phyloP scores from a whole-genome alignment of 2,329 filamentous ascomycete genomes.

The Fusarium solani-melongenae region DNA sequence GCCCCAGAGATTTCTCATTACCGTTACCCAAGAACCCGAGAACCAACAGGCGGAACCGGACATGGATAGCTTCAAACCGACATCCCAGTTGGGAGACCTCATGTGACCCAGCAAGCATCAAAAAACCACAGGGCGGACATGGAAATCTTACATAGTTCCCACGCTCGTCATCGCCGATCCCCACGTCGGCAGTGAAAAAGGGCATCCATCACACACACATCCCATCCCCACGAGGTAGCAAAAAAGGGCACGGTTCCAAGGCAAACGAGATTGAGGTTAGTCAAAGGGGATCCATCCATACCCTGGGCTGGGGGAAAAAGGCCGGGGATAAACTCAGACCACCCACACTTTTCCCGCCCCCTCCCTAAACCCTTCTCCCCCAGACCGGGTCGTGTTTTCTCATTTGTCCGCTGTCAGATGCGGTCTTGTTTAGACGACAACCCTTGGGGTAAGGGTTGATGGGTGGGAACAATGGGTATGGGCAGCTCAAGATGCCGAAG shows the following conservation, averaged over 20 bases:
- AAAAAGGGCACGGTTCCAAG: constrained; percentile 23
- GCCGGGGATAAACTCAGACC: constrained; percentile 36
- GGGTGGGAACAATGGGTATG: neutral
- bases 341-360: constrained; percentile 23
- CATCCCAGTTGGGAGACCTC: neutral
- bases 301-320: neutral
- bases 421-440: constrained; percentile 19
- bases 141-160: constrained; percentile 5
- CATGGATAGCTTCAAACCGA: neutral
- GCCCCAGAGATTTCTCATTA: neutral
- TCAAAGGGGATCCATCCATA: constrained; percentile 20
- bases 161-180: constrained; percentile 15
- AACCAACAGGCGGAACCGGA: neutral
- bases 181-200: constrained; percentile 9
- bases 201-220: neutral
- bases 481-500: neutral
- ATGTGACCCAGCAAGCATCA: neutral
- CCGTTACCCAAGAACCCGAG: constrained; percentile 1
- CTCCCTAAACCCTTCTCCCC: neutral
- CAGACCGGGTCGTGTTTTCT: neutral
- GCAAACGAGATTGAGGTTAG: constrained; percentile 40
- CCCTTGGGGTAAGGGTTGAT: neutral
- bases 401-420: constrained; percentile 9
- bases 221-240: constrained; percentile 16
- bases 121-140: constrained; percentile 11